A percentile compares a stretch with the other conserved stretches of the same genome.
phyloP scores from a whole-genome alignment of 73 alveolate species.

The Effrenium voratum region DNA sequence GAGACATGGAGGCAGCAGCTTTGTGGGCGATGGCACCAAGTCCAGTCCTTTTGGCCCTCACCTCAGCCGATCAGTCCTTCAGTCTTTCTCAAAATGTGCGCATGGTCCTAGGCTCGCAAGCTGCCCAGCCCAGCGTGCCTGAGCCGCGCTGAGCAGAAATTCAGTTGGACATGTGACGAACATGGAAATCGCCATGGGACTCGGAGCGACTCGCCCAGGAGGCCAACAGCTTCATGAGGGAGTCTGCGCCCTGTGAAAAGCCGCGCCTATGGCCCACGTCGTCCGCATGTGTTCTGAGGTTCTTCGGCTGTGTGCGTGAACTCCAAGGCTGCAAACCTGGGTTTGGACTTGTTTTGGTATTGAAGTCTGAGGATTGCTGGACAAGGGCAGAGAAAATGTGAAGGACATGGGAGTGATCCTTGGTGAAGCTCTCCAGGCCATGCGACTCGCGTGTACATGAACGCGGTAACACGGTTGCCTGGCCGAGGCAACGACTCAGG shows the following conservation, averaged over 20 bases:
- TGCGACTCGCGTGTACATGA: neutral
- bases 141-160: neutral
- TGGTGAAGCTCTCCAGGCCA: constrained; percentile 71
- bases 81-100: neutral
- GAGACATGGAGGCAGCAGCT: neutral
- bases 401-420: constrained; percentile 84
- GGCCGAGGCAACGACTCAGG: constrained; percentile 68
- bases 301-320: constrained; percentile 65
- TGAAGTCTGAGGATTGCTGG: constrained; percentile 59
- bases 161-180: neutral
- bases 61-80: neutral
- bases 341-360: neutral
- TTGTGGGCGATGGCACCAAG: neutral
- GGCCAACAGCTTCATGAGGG: constrained; percentile 81
- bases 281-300: neutral
- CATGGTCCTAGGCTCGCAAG: too few relatives aligned
- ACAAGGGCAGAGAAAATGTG: constrained; percentile 77
- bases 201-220: too few relatives aligned
- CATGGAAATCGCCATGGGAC: too few relatives aligned
- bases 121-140: neutral
- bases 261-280: neutral
- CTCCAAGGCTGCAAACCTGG: constrained; percentile 2
- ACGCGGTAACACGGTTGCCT: too few relatives aligned
- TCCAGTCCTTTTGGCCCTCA: constrained; percentile 17
- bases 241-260: neutral